Base-by-base conservation (phyloP, 176 grass and related monocot species). In the Oryza australiensis region DNA sequence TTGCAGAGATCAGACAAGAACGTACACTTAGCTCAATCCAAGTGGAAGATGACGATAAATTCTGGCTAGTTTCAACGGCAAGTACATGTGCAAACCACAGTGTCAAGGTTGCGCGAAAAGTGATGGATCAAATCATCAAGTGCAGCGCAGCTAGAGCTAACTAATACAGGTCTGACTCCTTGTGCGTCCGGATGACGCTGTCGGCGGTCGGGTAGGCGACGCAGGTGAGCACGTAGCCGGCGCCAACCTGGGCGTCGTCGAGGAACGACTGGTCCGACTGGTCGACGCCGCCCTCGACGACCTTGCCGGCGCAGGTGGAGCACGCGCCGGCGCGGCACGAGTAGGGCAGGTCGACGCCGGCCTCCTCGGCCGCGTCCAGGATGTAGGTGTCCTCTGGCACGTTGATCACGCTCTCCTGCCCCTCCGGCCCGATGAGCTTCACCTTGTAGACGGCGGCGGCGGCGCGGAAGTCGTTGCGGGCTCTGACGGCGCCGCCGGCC, bases 181-280 rank as follows among this genome's bases (percentile, higher is more conserved):
- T 88, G 84, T 93, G 95, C 60, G 92, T 98, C 86, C 89, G 34
- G 78, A 98, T 91, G 84, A 93, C 88, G 72, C 91, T 35, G 82
- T 98, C 82, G 30, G 90, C 81, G 20, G 49, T 86, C 3, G 95
- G 88, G 90, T 89, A 94, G 2, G 95, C 90, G 70, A 83, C 82
- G 81, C 95, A 94, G 81, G 95, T 94, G 74, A 98, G 90, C 72
- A 80, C 92, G 57, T 62, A 98, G 60, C 95, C 90, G 22, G 20
- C 26, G 0, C 1, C 68, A 3, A 89, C 86, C 86, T 94, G 86
- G 12, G 62, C 76, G 20, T 93, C 86, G 66, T 91, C 88, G 1
- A 94, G 89, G 90, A 84, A 94, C 37, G 88, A 88, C 33, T 62
- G 84, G 67, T 93, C 92, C 51, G 88, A 86, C 75, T 93, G 95